Conservation (phyloP, 371 early-diverging fungal species). For the Mucor piriformis region DNA sequence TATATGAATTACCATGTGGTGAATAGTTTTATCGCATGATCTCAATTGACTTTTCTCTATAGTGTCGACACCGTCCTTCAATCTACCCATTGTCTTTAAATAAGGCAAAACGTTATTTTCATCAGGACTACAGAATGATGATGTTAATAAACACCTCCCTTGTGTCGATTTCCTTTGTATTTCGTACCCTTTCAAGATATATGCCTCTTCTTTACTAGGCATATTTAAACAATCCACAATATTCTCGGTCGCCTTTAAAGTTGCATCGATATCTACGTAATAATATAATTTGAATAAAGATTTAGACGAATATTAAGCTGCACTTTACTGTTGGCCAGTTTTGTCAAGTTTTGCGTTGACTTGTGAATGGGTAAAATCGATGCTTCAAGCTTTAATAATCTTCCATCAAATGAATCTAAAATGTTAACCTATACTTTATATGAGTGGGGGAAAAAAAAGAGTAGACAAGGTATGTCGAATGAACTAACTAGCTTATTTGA, state of each 20-base stretch:
- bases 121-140: constrained; percentile 45
- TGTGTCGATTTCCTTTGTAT: background rate
- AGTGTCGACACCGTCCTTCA: constrained; percentile 61
- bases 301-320: too few relatives aligned
- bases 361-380: constrained; percentile 86
- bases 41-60: constrained; percentile 53
- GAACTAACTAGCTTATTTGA: constrained; percentile 38
- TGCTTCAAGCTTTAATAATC: constrained; percentile 78
- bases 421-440: constrained; percentile 53
- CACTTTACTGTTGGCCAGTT: constrained; percentile 71
- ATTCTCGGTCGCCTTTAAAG: constrained; percentile 70
- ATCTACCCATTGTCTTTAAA: constrained; percentile 55
- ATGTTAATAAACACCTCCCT: background rate
- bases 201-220: constrained; percentile 73
- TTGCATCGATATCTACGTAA: constrained; percentile 68
- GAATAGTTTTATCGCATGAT: constrained; percentile 58
- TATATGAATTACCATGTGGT: constrained; percentile 46
- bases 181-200: constrained; percentile 60
- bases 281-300: background rate
- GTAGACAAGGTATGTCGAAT: background rate
- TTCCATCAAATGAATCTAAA: constrained; percentile 81
- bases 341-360: constrained; percentile 82
- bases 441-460: background rate
- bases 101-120: constrained; percentile 57
- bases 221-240: constrained; percentile 81